Evolutionary conservation across 441 rosid genomes (phyloP).

Genomic region (Caryocar brasiliense): DNA sequence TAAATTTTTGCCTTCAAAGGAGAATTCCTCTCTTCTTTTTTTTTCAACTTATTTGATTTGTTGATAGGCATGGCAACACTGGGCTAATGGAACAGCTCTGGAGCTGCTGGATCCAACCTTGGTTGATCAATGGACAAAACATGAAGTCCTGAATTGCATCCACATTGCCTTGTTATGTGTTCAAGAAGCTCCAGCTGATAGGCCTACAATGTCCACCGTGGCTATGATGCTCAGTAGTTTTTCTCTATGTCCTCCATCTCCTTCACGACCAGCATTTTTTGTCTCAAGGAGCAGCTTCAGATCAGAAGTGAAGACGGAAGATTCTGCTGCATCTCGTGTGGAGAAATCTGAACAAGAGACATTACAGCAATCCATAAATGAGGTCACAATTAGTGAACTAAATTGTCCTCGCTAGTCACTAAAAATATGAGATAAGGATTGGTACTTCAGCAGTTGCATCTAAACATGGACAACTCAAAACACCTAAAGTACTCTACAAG

Average conservation of each 20-base stretch:
- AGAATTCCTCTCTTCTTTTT: neutral
- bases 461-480: too few species aligned
- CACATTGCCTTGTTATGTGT: constrained; percentile 22
- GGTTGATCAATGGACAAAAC: constrained; percentile 3
- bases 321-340: neutral
- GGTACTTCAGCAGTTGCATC: too few species aligned
- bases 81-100: constrained; percentile 18
- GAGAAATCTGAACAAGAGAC: neutral
- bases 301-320: neutral
- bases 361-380: constrained; percentile 16
- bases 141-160: constrained; percentile 18
- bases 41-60: neutral
- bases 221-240: constrained; percentile 19
- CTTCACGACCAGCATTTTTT: constrained; percentile 13
- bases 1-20: too few species aligned
- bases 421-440: too few species aligned
- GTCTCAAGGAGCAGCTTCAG: neutral
- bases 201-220: constrained; percentile 17
- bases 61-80: constrained; percentile 23
- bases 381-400: constrained; percentile 21
- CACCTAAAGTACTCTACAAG: too few species aligned
- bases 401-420: constrained; percentile 14
- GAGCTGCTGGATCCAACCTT: constrained; percentile 20
- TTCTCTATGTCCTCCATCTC: neutral
- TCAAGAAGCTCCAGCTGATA: constrained; percentile 15